Percentiles rank a stretch among this genome's conserved stretches.
These are phyloP conservation scores for Hygrophoropsis aurantiaca DNA, from an alignment of 768 basidiomycete species.

Conservation along the genomic window DNA sequence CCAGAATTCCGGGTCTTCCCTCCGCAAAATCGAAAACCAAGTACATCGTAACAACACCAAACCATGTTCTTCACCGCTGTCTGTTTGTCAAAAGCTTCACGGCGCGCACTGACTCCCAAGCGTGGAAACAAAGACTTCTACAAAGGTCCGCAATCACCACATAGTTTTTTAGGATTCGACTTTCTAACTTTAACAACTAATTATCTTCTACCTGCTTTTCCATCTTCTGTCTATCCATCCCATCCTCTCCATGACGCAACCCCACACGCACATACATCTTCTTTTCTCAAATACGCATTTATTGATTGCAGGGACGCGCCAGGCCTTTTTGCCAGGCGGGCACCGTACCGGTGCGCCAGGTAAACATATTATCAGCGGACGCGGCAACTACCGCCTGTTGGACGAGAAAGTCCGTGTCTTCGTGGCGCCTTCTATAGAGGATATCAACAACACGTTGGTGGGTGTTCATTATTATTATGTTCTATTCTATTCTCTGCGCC, in stretches of 20 bases:
- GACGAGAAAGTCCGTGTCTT: conserved; percentile 84
- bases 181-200: background rate
- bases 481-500: background rate
- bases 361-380: conserved; percentile 74
- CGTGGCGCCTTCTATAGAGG: conserved; percentile 73
- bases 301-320: conserved; percentile 86
- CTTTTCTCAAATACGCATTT: no score
- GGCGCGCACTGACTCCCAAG: conserved; percentile 81
- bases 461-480: conserved; percentile 31
- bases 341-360: conserved; percentile 88
- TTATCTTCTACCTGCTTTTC: background rate
- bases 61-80: conserved; percentile 68
- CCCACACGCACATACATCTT: no score
- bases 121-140: conserved; percentile 94
- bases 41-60: no score
- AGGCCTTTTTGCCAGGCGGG: conserved; percentile 80
- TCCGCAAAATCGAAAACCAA: no score
- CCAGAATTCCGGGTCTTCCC: no score
- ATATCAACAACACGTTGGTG: conserved; percentile 58
- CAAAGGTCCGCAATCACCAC: conserved; percentile 61
- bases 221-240: background rate
- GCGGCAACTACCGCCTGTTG: conserved; percentile 76
- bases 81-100: conserved; percentile 80
- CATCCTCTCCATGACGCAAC: background rate
- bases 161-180: background rate